phyloP scores from a whole-genome alignment of 768 basidiomycete genomes.

The Pilatotrama ljubarskyi region DNA sequence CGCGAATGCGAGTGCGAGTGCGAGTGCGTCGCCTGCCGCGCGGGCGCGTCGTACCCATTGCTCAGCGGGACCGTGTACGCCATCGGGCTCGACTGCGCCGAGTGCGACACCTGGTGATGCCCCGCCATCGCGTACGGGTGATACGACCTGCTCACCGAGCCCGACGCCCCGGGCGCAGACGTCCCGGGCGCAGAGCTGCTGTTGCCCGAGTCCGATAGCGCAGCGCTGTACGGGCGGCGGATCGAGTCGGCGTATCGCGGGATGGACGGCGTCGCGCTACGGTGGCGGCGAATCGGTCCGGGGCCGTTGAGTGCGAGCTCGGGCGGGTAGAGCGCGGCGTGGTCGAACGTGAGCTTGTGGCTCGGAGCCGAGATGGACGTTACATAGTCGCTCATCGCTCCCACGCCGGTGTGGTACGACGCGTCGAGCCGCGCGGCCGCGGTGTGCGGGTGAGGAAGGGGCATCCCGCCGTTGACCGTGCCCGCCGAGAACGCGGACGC shows the following conservation, averaged over 20 bases:
- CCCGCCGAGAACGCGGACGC: slow-evolving; percentile 42
- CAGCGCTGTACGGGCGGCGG: slow-evolving; percentile 48
- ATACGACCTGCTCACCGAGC: slow-evolving; percentile 31
- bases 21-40: too few relatives aligned
- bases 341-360: slow-evolving; percentile 68
- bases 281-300: slow-evolving; percentile 69
- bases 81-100: slow-evolving; percentile 38
- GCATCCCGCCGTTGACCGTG: slow-evolving; percentile 32
- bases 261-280: slow-evolving; percentile 76
- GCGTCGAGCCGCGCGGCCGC: slow-evolving; percentile 20
- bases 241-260: slow-evolving; percentile 48
- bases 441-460: background rate
- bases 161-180: slow-evolving; percentile 19
- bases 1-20: slow-evolving; percentile 21
- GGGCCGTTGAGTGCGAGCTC: slow-evolving; percentile 41
- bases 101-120: slow-evolving; percentile 25
- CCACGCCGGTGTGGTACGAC: slow-evolving; percentile 18
- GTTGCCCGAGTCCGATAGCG: slow-evolving; percentile 35
- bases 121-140: slow-evolving; percentile 36
- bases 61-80: slow-evolving; percentile 54
- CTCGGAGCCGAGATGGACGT: slow-evolving; percentile 67
- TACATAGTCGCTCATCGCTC: slow-evolving; percentile 36
- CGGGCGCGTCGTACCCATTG: slow-evolving; percentile 10
- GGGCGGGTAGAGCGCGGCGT: slow-evolving; percentile 49
- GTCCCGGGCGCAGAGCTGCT: slow-evolving; percentile 4